phyloP scores from a whole-genome alignment of 2,329 filamentous ascomycete genomes.

The Aspergillus aculeatinus region DNA sequence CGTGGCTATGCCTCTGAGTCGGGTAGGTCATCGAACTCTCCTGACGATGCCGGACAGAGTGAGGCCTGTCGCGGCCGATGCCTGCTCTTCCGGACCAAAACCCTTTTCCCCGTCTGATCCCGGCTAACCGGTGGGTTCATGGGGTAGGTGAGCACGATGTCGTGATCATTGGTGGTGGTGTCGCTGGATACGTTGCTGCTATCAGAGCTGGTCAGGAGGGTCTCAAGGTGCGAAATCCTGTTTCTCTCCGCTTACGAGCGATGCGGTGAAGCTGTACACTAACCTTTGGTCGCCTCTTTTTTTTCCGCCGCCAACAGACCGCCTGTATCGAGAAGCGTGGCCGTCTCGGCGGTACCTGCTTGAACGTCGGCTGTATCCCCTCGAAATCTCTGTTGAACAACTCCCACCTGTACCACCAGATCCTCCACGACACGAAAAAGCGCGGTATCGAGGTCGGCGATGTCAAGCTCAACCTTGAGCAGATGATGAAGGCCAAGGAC shows the following conservation, averaged over 20 bases:
- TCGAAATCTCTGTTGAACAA: slow-evolving; percentile 99
- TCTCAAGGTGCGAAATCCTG: slow-evolving; percentile 68
- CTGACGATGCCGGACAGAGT: background rate
- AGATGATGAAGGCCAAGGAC: slow-evolving; percentile 99
- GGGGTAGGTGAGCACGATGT: slow-evolving; percentile 84
- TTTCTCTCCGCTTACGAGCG: background rate
- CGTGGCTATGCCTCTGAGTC: slow-evolving; percentile 58
- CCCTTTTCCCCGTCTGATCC: background rate
- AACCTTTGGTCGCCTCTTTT: slow-evolving; percentile 13
- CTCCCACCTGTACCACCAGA: slow-evolving; percentile 96
- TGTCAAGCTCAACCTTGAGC: slow-evolving; percentile 89
- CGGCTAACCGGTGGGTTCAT: slow-evolving; percentile 19
- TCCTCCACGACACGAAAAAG: slow-evolving; percentile 94
- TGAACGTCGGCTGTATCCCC: slow-evolving; percentile 98
- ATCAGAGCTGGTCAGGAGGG: slow-evolving; percentile 99
- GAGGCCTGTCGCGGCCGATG: slow-evolving; percentile 4
- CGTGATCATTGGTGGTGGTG: slow-evolving; percentile 95
- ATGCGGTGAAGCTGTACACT: slow-evolving; percentile 3
- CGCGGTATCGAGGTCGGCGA: slow-evolving; percentile 96
- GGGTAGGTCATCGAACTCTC: slow-evolving; percentile 28
- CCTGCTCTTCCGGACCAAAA: slow-evolving; percentile 20
- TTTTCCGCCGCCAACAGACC: slow-evolving; percentile 57
- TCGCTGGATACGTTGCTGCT: slow-evolving; percentile 96
- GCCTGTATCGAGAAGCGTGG: slow-evolving; percentile 98
- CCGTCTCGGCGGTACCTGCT: slow-evolving; percentile 88